Percentiles rank a stretch among this genome's conserved stretches.
Conservation (phyloP, 75 land plant genomes). For the Pinus tabuliformis region DNA sequence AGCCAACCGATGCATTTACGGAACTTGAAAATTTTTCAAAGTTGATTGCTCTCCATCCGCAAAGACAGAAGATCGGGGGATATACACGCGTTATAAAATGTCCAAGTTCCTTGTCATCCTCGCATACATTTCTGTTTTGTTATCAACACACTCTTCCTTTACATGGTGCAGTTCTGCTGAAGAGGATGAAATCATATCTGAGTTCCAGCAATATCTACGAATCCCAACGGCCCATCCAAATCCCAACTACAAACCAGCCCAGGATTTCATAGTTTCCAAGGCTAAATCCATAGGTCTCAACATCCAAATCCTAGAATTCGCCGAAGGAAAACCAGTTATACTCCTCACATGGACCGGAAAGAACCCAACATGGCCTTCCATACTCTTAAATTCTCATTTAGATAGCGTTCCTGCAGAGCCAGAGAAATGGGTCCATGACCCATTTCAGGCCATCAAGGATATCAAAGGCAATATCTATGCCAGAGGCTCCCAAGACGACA, state of each 20-base stretch:
- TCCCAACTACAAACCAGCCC: conserved; percentile 63
- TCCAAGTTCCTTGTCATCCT: too few species aligned
- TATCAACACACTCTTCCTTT: too few species aligned
- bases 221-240: conserved; percentile 76
- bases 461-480: conserved; percentile 62
- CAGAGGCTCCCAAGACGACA: conserved; percentile 88
- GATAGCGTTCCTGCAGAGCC: conserved; percentile 91
- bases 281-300: conserved; percentile 56
- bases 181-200: too few species aligned
- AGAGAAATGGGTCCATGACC: conserved; percentile 55
- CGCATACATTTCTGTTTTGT: too few species aligned
- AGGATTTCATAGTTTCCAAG: conserved; percentile 51
- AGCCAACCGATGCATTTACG: too few species aligned
- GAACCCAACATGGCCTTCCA: conserved; percentile 68
- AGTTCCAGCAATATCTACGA: conserved; percentile 71
- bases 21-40: too few species aligned
- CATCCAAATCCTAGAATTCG: conserved; percentile 45
- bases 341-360: conserved; percentile 78
- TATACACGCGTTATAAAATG: too few species aligned
- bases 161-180: too few species aligned
- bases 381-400: conserved; percentile 87
- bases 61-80: too few species aligned
- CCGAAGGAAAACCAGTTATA: conserved; percentile 65
- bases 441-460: conserved; percentile 56
- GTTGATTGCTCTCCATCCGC: too few species aligned